Evolutionary conservation across 2,329 filamentous ascomycete species (phyloP).

Genomic region (Monilinia polystroma): DNA sequence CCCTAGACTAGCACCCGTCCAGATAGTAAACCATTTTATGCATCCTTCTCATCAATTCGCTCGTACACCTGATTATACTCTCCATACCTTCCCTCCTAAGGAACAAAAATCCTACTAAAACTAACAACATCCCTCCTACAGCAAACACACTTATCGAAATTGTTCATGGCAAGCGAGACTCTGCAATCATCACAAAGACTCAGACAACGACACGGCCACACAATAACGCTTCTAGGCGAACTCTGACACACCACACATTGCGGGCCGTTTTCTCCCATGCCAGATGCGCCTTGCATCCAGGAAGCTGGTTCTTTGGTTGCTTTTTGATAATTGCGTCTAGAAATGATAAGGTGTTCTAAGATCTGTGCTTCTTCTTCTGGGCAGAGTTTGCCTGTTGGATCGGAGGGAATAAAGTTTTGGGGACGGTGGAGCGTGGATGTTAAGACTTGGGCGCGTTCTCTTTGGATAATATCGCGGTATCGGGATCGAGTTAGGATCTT

Average conservation of each 20-base stretch:
- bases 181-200: conserved; percentile 94
- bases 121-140: conserved; percentile 85
- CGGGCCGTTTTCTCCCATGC: conserved; percentile 71
- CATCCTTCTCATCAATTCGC: background rate
- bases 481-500: conserved; percentile 78
- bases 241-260: conserved; percentile 93
- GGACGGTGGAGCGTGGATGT: conserved; percentile 47
- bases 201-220: conserved; percentile 95
- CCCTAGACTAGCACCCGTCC: background rate
- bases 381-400: conserved; percentile 46
- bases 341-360: conserved; percentile 59
- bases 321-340: conserved; percentile 32
- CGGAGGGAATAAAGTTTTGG: conserved; percentile 35
- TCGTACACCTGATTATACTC: background rate
- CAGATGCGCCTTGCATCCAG: conserved; percentile 71
- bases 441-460: conserved; percentile 68
- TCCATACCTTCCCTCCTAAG: conserved; percentile 41
- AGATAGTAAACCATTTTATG: background rate
- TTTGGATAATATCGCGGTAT: conserved; percentile 66
- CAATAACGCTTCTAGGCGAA: conserved; percentile 80
- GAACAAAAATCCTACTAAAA: conserved; percentile 89
- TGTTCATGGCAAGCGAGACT: conserved; percentile 91
- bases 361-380: conserved; percentile 60
- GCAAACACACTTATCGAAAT: conserved; percentile 94
- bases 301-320: conserved; percentile 40